These are phyloP conservation scores for Eimeria falciformis DNA, from an alignment of 169 alveolate species.

Conservation along the genomic window DNA sequence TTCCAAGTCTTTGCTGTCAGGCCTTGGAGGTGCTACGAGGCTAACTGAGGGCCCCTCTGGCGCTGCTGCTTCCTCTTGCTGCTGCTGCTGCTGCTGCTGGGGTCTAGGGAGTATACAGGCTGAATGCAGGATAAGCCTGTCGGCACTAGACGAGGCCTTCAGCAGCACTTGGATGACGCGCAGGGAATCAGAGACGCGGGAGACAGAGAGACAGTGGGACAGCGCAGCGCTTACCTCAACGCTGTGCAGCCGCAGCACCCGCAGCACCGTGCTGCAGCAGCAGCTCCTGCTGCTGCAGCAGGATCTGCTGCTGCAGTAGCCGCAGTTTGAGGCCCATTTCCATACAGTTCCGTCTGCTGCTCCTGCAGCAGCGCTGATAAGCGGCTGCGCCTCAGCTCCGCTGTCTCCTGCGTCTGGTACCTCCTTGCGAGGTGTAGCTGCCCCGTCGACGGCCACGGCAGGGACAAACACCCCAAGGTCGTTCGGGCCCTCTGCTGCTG, in stretches of 20 bases:
- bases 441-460: neutral
- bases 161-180: constrained; percentile 49
- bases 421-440: neutral
- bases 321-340: neutral
- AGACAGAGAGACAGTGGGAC: neutral
- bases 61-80: neutral
- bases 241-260: constrained; percentile 54
- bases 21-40: constrained; percentile 22
- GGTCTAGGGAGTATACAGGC: constrained; percentile 37
- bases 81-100: constrained; percentile 23
- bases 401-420: neutral
- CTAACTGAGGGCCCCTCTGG: neutral
- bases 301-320: constrained; percentile 16
- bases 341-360: no score
- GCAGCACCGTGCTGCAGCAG: neutral
- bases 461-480: constrained; percentile 17
- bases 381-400: neutral
- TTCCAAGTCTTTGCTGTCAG: neutral
- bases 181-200: constrained; percentile 30
- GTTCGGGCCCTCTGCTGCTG: neutral
- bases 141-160: constrained; percentile 55
- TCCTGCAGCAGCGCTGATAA: neutral
- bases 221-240: constrained; percentile 54
- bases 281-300: neutral
- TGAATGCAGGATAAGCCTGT: constrained; percentile 12